These are phyloP conservation scores for Cyberlindnera lachancei DNA, from an alignment of 805 yeast genomes.

Conservation along the genomic window DNA sequence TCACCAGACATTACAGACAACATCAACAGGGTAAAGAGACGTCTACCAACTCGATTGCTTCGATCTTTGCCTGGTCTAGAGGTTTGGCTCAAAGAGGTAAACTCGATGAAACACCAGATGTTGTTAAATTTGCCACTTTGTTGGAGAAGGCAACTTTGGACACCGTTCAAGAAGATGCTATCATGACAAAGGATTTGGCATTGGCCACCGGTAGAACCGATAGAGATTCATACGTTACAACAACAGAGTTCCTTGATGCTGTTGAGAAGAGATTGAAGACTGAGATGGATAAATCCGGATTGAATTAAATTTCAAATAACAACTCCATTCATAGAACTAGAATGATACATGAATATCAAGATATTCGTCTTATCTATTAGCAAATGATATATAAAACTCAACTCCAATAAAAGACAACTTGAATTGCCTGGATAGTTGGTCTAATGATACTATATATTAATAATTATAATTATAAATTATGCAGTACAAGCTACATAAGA, in stretches of 20 bases:
- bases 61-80: slow-evolving; percentile 95
- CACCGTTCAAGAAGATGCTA: slow-evolving; percentile 75
- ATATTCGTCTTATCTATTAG: too few species aligned
- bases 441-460: too few species aligned
- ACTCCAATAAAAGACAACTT: too few species aligned
- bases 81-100: slow-evolving; percentile 91
- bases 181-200: slow-evolving; percentile 96
- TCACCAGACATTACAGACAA: slow-evolving; percentile 93
- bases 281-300: slow-evolving; percentile 20
- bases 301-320: slow-evolving; percentile 4
- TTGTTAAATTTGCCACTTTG: slow-evolving; percentile 65
- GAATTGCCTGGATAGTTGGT: too few species aligned
- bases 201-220: slow-evolving; percentile 82
- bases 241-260: slow-evolving; percentile 78
- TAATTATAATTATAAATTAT: too few species aligned
- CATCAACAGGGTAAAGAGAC: slow-evolving; percentile 97
- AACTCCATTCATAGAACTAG: too few species aligned
- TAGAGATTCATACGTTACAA: slow-evolving; percentile 76
- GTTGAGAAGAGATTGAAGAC: slow-evolving; percentile 52
- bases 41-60: slow-evolving; percentile 94
- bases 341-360: too few species aligned
- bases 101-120: slow-evolving; percentile 81
- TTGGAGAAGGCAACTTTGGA: slow-evolving; percentile 82
- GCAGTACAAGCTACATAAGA: too few species aligned
- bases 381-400: background rate